Evolutionary conservation across 345 rosid species (phyloP), one percentile per base, ranked within the genome.

Genomic region (Combretum micranthum): DNA sequence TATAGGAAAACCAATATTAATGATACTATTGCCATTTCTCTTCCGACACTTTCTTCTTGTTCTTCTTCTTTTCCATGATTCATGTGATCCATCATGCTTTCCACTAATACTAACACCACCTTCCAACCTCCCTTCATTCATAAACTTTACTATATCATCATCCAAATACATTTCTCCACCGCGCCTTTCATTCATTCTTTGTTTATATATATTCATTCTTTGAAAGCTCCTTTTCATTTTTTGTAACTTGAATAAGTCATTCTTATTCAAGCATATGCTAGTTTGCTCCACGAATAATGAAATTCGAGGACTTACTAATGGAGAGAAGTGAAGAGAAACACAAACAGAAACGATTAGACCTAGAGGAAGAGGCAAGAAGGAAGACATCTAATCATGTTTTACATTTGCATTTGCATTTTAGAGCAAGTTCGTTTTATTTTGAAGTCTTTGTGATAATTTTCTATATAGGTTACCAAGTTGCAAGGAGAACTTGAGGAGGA

Each of bases 251-350:
- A 42, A 14, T 44, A 20, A 42, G 12, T 18, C 49, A 4, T 18
- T 37, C 47, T 18, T 18, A 17, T 3, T 51, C 44, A 25, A 46
- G 18, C 50, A 51, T 49, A 5, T 52, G 25, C 48, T 25, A 21
- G 25, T 20, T 45, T 8, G 42, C 46, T 20, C 13, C 11, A 14
- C 56, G 26, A 63, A 77, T 25, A 25, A 90, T 83, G 95, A 90
- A 81, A 72, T 90, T 86, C 71, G 95, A 87, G 71, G 85, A 90
- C 69, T 68, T 79, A 50, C 77, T 84, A 56, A 81, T 72, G 92
- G 82, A 81, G 57, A 64, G 61, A 66, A 68, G 47, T 17, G 80
- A 65, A 23, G 74, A 69, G 49, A 63, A 81, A 25, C 73, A 56
- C 65, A 71, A 66, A 63, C 73, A 56, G 67, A 71, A 66, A 64